Base-by-base conservation (phyloP, 768 basidiomycete species). In the Suillus sp. region DNA sequence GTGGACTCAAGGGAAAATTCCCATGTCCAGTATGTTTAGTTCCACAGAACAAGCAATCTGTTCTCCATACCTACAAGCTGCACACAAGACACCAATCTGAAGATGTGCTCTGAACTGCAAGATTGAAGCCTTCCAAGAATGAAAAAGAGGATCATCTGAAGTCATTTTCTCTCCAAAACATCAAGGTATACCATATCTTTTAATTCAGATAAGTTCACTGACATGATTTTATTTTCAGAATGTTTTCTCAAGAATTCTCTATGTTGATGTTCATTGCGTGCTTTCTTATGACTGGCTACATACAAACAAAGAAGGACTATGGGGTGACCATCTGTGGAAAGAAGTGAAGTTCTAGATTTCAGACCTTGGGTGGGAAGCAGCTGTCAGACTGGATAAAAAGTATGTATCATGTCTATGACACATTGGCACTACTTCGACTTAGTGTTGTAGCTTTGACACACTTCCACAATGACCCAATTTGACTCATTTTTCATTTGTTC, bases 391-490 rank as follows among this genome's bases (percentile, higher is more conserved):
- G 18, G 45, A 68, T 18, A 37, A 69, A 27, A 67, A 69, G 75
- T 78, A 64, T 32, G 71, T 63, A 40, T 50, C 37, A 20, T 58
- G 1, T 57, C 40, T 42, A 18, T 20, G 20, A 42, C 7, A 42
- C 40, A 54, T 58, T 63, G 58, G 59, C 4, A 18, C n/a, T 59
- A 59, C 40, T 67, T 14, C 14, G 9, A 22, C 37, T 25, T 11
- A 16, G 13, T 7, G 18, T 13, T 18, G 18, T 65, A 80, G 76
- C 40, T 58, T 76, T 8, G 58, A 68, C 10, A 25, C 5, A 5
- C 62, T 77, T 37, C 76, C 79, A 14, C 59, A 69, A 0, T 81
- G 79, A 78, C 63, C 67, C 6, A 70, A 67, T 22, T 55, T 81
- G 10, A 75, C 73, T 34, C 78, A 78, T 57, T 79, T 79, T 51